These are phyloP conservation scores for Tolypocladium paradoxum DNA, from an alignment of 2,329 filamentous ascomycete species.

Conservation along the genomic window DNA sequence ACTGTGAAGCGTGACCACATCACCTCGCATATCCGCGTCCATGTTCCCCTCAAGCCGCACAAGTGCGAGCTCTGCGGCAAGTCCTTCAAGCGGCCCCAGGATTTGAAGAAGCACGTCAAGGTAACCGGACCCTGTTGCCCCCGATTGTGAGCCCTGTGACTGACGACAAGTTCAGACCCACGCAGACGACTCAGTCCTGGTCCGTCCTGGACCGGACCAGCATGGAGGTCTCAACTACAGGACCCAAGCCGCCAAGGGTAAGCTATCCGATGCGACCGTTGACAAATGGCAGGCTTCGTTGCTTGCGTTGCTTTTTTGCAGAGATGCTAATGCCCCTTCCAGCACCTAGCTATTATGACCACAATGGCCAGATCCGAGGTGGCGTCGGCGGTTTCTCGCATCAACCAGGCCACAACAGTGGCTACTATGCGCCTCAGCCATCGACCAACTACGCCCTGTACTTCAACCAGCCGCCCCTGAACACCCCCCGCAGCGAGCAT, in stretches of 20 bases:
- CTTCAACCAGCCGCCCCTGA: constrained; percentile 57
- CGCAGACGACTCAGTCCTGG: constrained; percentile 79
- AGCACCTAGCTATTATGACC: constrained; percentile 54
- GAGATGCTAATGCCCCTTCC: constrained; percentile 13
- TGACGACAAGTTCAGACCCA: constrained; percentile 50
- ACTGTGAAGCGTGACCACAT: constrained; percentile 99
- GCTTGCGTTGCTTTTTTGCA: no score
- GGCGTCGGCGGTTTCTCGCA: constrained; percentile 45
- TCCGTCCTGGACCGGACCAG: constrained; percentile 40
- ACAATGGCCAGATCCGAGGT: constrained; percentile 52
- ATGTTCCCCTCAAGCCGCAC: constrained; percentile 97
- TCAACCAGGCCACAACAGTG: constrained; percentile 37
- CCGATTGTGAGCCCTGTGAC: not conserved
- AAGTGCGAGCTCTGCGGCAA: constrained; percentile 99
- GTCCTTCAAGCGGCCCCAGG: constrained; percentile 97
- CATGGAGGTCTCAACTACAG: constrained; percentile 46
- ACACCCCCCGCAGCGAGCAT: constrained; percentile 43
- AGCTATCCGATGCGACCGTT: constrained; percentile 13
- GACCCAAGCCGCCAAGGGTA: constrained; percentile 41
- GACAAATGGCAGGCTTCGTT: not conserved
- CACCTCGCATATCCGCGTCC: constrained; percentile 95
- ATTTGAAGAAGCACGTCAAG: constrained; percentile 99
- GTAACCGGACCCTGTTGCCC: constrained; percentile 20
- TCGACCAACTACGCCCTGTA: constrained; percentile 61
- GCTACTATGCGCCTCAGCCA: constrained; percentile 49